phyloP scores from a whole-genome alignment of 1,284 basidiomycete genomes.

The Schizopora paradoxa region DNA sequence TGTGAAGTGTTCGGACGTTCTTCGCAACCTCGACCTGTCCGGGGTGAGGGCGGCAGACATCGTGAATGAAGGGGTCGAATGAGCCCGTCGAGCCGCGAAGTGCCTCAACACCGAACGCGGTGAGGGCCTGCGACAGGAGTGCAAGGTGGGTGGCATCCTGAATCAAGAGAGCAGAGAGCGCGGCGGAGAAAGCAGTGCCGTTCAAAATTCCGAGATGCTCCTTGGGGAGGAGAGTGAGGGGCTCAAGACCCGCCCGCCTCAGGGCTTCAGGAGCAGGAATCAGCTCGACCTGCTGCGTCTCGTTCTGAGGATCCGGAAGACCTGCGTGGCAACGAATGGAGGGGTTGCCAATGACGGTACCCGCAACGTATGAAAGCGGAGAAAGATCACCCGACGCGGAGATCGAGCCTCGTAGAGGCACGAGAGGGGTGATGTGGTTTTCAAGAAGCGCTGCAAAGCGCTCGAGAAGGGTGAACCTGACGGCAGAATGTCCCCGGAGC shows the following conservation, averaged over 20 bases:
- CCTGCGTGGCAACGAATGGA: slow-evolving; percentile 62
- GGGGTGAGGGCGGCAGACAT: slow-evolving; percentile 76
- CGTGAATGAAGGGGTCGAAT: slow-evolving; percentile 79
- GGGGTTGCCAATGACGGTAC: slow-evolving; percentile 71
- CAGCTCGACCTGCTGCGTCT: slow-evolving; percentile 33
- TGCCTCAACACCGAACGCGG: slow-evolving; percentile 83
- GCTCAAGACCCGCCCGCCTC: slow-evolving; percentile 55
- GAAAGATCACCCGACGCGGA: slow-evolving; percentile 78
- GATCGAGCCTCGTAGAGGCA: slow-evolving; percentile 81
- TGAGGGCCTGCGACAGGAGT: slow-evolving; percentile 69
- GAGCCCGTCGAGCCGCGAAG: slow-evolving; percentile 66
- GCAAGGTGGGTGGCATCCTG: slow-evolving; percentile 72
- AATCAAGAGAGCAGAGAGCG: slow-evolving; percentile 36
- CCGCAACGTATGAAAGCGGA: slow-evolving; percentile 83
- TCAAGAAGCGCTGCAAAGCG: slow-evolving; percentile 72
- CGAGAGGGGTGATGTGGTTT: slow-evolving; percentile 73
- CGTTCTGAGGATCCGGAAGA: not conserved
- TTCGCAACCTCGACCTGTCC: slow-evolving; percentile 77
- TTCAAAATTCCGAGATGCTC: slow-evolving; percentile 80
- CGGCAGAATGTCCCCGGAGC: slow-evolving; percentile 83
- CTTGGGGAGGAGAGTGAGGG: slow-evolving; percentile 71
- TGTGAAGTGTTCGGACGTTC: slow-evolving; percentile 63
- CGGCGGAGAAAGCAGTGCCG: slow-evolving; percentile 75
- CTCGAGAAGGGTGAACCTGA: slow-evolving; percentile 76
- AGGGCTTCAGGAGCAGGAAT: slow-evolving; percentile 65